These are phyloP conservation scores for Pestalotiopsis sp. DNA, from an alignment of 2,329 filamentous ascomycete species.

Conservation along the genomic window DNA sequence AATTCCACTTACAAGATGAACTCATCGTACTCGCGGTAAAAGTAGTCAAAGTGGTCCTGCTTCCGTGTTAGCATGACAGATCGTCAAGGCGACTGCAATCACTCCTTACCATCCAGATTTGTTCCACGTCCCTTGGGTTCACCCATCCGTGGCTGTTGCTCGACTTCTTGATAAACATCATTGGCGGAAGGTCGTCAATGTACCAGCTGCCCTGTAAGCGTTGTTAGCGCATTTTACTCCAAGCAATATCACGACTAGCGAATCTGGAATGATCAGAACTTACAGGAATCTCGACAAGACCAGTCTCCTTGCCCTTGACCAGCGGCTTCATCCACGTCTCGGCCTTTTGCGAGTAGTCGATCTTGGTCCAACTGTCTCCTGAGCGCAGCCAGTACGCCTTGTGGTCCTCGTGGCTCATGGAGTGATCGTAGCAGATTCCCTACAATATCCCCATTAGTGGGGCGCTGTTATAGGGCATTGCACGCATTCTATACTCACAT, in stretches of 20 bases:
- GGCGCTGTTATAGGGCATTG: too few species aligned
- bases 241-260: too few species aligned
- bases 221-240: background rate
- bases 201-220: constrained; percentile 55
- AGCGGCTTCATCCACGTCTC: constrained; percentile 70
- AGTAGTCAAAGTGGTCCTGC: constrained; percentile 65
- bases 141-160: constrained; percentile 67
- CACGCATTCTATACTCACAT: constrained; percentile 39
- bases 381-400: constrained; percentile 66
- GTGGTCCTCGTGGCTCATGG: constrained; percentile 67
- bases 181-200: constrained; percentile 65
- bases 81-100: background rate
- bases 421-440: constrained; percentile 73
- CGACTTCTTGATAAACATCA: constrained; percentile 73
- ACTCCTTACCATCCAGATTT: constrained; percentile 59
- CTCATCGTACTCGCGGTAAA: constrained; percentile 76
- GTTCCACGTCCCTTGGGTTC: constrained; percentile 62
- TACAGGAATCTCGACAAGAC: constrained; percentile 64
- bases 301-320: constrained; percentile 59
- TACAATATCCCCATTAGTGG: constrained; percentile 65
- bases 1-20: constrained; percentile 61
- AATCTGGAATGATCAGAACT: background rate
- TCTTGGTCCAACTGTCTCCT: constrained; percentile 68
- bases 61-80: background rate
- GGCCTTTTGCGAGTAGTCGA: constrained; percentile 65